Percentiles rank a stretch among this genome's conserved stretches.
These are phyloP conservation scores for Alliaria petiolata DNA, from an alignment of 345 rosid species.

Conservation along the genomic window DNA sequence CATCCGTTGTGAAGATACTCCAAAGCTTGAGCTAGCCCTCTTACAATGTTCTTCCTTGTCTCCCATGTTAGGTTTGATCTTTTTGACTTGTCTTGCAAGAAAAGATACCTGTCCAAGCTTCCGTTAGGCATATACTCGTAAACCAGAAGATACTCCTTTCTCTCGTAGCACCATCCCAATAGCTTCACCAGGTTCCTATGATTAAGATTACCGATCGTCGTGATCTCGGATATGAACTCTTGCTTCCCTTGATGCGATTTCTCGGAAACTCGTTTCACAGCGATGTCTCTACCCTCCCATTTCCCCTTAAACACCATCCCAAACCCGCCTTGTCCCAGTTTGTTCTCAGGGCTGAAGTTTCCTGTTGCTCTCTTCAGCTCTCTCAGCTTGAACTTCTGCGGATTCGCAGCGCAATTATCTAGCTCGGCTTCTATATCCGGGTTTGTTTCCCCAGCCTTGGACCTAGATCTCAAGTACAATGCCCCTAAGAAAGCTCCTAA, in stretches of 20 bases:
- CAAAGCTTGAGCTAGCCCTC: conserved; percentile 62
- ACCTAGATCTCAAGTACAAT: conserved; percentile 29
- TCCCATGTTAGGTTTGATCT: conserved; percentile 45
- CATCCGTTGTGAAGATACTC: conserved; percentile 75
- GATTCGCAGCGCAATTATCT: conserved; percentile 40
- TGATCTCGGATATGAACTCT: conserved; percentile 75
- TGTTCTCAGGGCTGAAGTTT: conserved; percentile 43
- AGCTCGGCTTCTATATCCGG: conserved; percentile 55
- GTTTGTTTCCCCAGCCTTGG: conserved; percentile 18
- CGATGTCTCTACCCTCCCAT: conserved; percentile 49
- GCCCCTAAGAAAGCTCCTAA: background rate
- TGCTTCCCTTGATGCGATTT: conserved; percentile 69
- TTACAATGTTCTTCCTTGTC: conserved; percentile 42
- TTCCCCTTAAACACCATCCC: conserved; percentile 72
- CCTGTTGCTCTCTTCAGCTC: conserved; percentile 59
- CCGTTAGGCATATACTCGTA: conserved; percentile 73
- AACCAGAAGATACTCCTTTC: conserved; percentile 48
- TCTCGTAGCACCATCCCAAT: conserved; percentile 79
- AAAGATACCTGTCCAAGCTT: conserved; percentile 61
- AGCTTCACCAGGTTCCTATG: conserved; percentile 69
- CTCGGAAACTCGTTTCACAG: conserved; percentile 65
- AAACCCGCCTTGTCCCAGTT: conserved; percentile 75
- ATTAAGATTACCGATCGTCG: conserved; percentile 64
- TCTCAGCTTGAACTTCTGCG: conserved; percentile 46
- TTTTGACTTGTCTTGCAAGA: too few relatives aligned